Percentiles rank a stretch among this genome's conserved stretches.
Conservation (phyloP, 345 rosid species). For the Raphanus raphanistrum region DNA sequence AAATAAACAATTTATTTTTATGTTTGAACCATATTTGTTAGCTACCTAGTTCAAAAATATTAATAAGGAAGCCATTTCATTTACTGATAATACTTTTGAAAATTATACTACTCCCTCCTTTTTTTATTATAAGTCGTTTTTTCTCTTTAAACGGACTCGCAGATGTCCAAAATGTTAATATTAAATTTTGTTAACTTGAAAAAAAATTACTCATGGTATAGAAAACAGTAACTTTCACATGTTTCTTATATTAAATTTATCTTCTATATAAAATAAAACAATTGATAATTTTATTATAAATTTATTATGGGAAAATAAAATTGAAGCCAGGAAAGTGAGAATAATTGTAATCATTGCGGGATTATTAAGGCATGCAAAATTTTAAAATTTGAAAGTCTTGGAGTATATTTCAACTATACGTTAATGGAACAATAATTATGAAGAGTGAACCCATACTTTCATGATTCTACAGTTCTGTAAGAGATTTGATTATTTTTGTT, state of each 20-base stretch:
- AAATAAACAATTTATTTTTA: neutral
- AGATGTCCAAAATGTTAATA: neutral
- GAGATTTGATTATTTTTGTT: conserved; percentile 6
- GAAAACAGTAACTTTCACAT: neutral
- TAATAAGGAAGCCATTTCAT: neutral
- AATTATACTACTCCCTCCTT: too few relatives aligned
- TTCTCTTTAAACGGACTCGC: neutral
- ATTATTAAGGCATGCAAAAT: conserved; percentile 22
- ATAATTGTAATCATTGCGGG: conserved; percentile 24
- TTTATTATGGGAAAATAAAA: neutral
- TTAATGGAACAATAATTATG: conserved; percentile 25
- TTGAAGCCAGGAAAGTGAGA: neutral
- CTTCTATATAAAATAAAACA: too few relatives aligned
- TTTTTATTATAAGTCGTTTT: too few relatives aligned
- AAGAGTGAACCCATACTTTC: conserved; percentile 6
- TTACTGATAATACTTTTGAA: too few relatives aligned
- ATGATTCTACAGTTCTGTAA: conserved; percentile 21
- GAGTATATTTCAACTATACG: conserved; percentile 20
- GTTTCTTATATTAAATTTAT: too few relatives aligned
- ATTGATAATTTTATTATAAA: neutral
- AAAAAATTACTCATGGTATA: neutral
- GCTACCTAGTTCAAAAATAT: neutral
- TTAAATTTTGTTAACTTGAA: neutral
- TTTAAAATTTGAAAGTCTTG: conserved; percentile 17
- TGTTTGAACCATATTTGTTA: neutral